These are phyloP conservation scores for Neofusicoccum parvum DNA, from an alignment of 2,329 filamentous ascomycete genomes.

Conservation along the genomic window DNA sequence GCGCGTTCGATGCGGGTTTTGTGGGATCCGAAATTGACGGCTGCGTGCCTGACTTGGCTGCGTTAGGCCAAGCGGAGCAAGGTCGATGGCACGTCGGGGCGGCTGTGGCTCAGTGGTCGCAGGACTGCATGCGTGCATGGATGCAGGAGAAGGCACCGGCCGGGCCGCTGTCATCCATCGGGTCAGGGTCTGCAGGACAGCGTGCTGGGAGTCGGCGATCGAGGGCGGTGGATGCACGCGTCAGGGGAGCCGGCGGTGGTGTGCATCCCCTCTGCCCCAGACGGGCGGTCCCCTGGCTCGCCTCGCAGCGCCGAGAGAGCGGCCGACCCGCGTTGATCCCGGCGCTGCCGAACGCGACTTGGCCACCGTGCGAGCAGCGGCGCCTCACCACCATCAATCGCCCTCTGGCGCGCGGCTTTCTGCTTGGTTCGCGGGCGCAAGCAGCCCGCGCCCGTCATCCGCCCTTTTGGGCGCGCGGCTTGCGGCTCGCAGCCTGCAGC, in stretches of 20 bases:
- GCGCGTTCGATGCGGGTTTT: neutral
- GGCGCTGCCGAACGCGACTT: neutral
- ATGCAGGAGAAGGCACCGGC: no score
- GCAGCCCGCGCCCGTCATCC: neutral
- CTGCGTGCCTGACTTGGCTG: neutral
- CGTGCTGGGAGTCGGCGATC: neutral
- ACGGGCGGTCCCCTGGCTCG: neutral
- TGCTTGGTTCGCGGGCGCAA: neutral
- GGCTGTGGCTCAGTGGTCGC: neutral
- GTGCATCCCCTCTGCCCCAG: neutral
- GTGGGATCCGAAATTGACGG: neutral
- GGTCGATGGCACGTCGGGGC: neutral
- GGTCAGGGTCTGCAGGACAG: neutral
- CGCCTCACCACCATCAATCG: neutral
- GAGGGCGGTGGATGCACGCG: neutral
- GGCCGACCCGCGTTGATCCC: slow-evolving; percentile 1
- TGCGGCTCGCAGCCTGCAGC: neutral
- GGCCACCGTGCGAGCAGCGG: neutral
- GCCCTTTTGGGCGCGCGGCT: neutral
- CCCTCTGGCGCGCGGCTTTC: neutral
- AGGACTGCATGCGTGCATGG: neutral
- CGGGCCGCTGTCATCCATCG: no score
- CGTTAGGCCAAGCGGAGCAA: neutral
- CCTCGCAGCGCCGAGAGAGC: neutral
- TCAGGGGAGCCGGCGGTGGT: neutral